Evolutionary conservation across 1,139 yeast genomes (phyloP).

Genomic region (Yamadazyma blattariae): DNA sequence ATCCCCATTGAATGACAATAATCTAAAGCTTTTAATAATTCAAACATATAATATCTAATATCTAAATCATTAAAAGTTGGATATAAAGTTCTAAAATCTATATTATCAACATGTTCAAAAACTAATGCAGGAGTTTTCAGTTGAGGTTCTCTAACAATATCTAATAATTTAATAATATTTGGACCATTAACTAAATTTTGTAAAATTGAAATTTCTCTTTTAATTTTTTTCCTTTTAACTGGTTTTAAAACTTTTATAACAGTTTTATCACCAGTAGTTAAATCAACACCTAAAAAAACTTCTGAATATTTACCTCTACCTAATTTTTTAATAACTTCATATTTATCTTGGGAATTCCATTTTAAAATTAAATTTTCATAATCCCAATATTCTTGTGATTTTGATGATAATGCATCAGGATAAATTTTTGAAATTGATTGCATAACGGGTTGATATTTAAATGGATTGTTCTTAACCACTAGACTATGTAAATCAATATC

Average conservation of each 20-base stretch:
- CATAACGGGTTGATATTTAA: constrained; percentile 3
- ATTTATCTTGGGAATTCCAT: constrained; percentile 48
- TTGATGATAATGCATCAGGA: constrained; percentile 40
- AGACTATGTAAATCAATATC: too few relatives aligned
- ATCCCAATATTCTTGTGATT: constrained; percentile 48
- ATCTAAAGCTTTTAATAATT: constrained; percentile 85
- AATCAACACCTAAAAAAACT: constrained; percentile 41
- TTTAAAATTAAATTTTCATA: constrained; percentile 43
- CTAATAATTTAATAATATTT: constrained; percentile 76
- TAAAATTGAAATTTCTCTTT: constrained; percentile 89
- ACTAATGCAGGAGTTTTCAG: constrained; percentile 92
- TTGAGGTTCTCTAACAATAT: constrained; percentile 86
- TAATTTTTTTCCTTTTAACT: constrained; percentile 92
- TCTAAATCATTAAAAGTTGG: constrained; percentile 86
- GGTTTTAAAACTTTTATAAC: constrained; percentile 97
- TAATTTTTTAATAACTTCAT: constrained; percentile 43
- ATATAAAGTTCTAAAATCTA: constrained; percentile 86
- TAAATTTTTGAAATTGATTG: constrained; percentile 41
- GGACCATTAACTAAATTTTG: constrained; percentile 88
- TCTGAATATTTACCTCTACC: constrained; percentile 52
- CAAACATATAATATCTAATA: constrained; percentile 84
- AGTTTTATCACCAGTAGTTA: constrained; percentile 40
- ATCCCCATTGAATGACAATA: constrained; percentile 97
- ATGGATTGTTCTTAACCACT: too few relatives aligned
- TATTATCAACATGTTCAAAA: constrained; percentile 86